A percentile compares a stretch with the other conserved stretches of the same genome.
These are phyloP conservation scores for Neurospora sp. DNA, from an alignment of 495 filamentous ascomycete genomes.

Conservation along the genomic window DNA sequence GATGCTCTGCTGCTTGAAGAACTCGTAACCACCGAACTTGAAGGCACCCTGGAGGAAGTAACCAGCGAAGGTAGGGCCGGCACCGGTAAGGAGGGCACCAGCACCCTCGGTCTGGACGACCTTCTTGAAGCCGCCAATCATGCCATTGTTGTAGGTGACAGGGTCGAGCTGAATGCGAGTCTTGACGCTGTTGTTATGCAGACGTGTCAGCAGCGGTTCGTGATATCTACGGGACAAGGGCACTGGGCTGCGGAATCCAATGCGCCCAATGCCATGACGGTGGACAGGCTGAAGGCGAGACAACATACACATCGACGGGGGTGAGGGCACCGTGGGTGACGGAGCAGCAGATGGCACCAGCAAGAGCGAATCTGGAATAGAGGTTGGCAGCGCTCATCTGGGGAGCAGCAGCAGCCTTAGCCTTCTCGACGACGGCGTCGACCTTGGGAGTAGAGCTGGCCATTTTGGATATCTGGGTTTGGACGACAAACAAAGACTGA, in stretches of 20 bases:
- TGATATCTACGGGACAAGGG: background rate
- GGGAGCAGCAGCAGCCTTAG: slow-evolving; percentile 15
- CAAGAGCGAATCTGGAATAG: slow-evolving; percentile 82
- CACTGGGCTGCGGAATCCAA: background rate
- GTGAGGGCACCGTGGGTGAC: slow-evolving; percentile 89
- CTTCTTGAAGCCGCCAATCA: slow-evolving; percentile 79
- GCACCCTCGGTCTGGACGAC: slow-evolving; percentile 78
- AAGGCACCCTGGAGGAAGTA: slow-evolving; percentile 93
- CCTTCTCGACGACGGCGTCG: slow-evolving; percentile 24
- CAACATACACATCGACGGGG: slow-evolving; percentile 90
- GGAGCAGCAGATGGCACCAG: slow-evolving; percentile 88
- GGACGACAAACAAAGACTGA: slow-evolving; percentile 12
- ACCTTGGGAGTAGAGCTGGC: slow-evolving; percentile 25
- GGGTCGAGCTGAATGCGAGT: slow-evolving; percentile 92
- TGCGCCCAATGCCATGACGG: background rate
- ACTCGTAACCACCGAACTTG: slow-evolving; percentile 93
- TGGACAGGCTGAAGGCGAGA: slow-evolving; percentile 1
- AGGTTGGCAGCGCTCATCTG: slow-evolving; percentile 43
- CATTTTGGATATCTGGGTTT: slow-evolving; percentile 10
- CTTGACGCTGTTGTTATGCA: slow-evolving; percentile 60
- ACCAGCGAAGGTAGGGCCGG: slow-evolving; percentile 78
- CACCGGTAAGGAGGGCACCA: slow-evolving; percentile 78
- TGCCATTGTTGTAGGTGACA: slow-evolving; percentile 76
- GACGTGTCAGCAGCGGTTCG: slow-evolving; percentile 9
- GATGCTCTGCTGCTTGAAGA: slow-evolving; percentile 91